Percentiles rank a stretch among this genome's conserved stretches.
Conservation (phyloP, 2,329 filamentous ascomycete genomes). For the Aspergillus vadensis region DNA sequence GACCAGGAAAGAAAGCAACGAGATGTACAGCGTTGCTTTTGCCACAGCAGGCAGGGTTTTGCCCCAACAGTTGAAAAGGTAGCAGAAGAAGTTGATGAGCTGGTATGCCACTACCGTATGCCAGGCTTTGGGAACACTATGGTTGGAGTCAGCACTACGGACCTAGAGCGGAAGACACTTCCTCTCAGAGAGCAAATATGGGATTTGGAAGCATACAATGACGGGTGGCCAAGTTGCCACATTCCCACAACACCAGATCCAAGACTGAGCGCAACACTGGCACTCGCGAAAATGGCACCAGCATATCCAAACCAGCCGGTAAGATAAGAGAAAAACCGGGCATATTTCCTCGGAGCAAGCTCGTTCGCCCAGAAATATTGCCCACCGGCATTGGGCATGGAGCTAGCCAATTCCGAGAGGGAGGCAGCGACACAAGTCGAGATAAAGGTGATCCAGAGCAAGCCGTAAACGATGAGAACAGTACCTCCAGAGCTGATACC, state of each 20-base stretch:
- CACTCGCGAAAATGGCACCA: slow-evolving; percentile 57
- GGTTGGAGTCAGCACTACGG: slow-evolving; percentile 14
- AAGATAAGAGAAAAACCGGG: slow-evolving; percentile 50
- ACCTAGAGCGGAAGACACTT: neutral
- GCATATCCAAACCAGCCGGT: slow-evolving; percentile 58
- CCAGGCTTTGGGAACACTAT: slow-evolving; percentile 38
- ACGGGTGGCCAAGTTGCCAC: slow-evolving; percentile 55
- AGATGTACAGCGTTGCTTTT: slow-evolving; percentile 48
- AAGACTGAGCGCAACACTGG: slow-evolving; percentile 54
- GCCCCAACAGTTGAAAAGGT: slow-evolving; percentile 52
- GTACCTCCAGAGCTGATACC: slow-evolving; percentile 55
- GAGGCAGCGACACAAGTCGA: slow-evolving; percentile 50
- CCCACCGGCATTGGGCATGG: slow-evolving; percentile 54
- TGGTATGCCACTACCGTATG: slow-evolving; percentile 50
- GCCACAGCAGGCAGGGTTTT: slow-evolving; percentile 43
- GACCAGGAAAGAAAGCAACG: slow-evolving; percentile 51
- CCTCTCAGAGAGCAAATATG: neutral
- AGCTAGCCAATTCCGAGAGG: slow-evolving; percentile 51
- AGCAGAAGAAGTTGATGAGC: slow-evolving; percentile 51
- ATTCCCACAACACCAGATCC: slow-evolving; percentile 54
- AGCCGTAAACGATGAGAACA: slow-evolving; percentile 53
- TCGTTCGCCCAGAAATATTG: slow-evolving; percentile 57
- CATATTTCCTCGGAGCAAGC: slow-evolving; percentile 49
- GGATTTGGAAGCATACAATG: slow-evolving; percentile 46
- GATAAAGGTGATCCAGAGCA: slow-evolving; percentile 50